Evolutionary conservation across 768 basidiomycete species (phyloP), one percentile per base, ranked within the genome.

Genomic region (Rhizopogon sp.): DNA sequence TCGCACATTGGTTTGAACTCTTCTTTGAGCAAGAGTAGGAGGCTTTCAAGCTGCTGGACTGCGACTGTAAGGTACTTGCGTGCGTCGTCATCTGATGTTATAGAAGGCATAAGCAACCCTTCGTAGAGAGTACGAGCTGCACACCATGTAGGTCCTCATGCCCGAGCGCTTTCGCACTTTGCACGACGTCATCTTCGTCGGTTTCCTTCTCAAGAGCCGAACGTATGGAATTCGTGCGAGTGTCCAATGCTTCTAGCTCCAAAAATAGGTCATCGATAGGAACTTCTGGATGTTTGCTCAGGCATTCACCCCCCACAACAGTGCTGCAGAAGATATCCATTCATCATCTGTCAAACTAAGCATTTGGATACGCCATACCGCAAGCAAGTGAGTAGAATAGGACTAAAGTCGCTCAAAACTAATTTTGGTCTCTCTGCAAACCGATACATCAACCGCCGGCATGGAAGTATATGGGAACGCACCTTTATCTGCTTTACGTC

Each of bases 1-100:
- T 53, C 61, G 39, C 39, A 62, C 61, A 50, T 43, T 16, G 58
- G 55, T 25, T 56, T 42, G 43, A 56, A 62, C 37, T 62, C 29
- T 55, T 62, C 62, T 39, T 52, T 50, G 8, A 62, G 29, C 28
- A 42, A 57, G 5, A 16, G 42, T 17, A 59, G 29, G 28, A 62
- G 42, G n/a, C 56, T 42, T 17, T 14, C 37, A 11, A 62, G 28
- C 31, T 62, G 62, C 8, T 59, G 51, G n/a, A 54, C 25, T 20
- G 56, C 28, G 6, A 46, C 33, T 5, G 20, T 39, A 14, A 62
- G 28, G 33, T 37, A 56, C 4, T 43, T 17, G 33, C 35, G 25
- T 4, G 31, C 39, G n/a, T 35, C 43, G n/a, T 28, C 43, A n/a
- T 50, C 55, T 37, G 43, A 17, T 17, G 25, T 10, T 9, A 43